Evolutionary conservation across 495 filamentous ascomycete species (phyloP).

Genomic region (Aeminium ludgeri): DNA sequence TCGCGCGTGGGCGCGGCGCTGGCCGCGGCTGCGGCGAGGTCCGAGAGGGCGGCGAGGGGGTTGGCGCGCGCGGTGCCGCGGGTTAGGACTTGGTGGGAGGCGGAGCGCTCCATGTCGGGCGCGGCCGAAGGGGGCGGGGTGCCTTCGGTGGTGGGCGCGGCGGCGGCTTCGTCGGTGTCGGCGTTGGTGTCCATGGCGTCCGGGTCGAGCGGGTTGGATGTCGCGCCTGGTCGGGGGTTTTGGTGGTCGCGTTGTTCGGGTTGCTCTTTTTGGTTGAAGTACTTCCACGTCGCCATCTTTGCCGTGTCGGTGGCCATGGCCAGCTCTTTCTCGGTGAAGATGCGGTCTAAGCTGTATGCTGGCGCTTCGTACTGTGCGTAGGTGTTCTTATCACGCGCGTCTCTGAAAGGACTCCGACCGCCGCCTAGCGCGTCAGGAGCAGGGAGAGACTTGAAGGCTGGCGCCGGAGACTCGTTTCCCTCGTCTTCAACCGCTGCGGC

Average conservation of each 20-base stretch:
- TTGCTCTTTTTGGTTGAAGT: slow-evolving; percentile 24
- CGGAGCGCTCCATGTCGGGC: slow-evolving; percentile 23
- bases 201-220: slow-evolving; percentile 6
- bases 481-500: slow-evolving; percentile 51
- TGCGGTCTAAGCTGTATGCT: slow-evolving; percentile 62
- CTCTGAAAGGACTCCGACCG: slow-evolving; percentile 38
- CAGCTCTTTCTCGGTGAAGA: slow-evolving; percentile 91
- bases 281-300: slow-evolving; percentile 22
- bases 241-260: slow-evolving; percentile 2
- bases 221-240: background rate
- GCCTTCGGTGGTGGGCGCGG: slow-evolving; percentile 15
- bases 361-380: slow-evolving; percentile 32
- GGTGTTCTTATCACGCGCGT: slow-evolving; percentile 33
- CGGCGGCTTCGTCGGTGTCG: slow-evolving; percentile 4
- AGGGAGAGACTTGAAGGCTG: slow-evolving; percentile 21
- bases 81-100: slow-evolving; percentile 18
- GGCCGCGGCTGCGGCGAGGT: slow-evolving; percentile 15
- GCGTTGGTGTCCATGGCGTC: slow-evolving; percentile 3
- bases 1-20: slow-evolving; percentile 4
- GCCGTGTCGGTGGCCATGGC: slow-evolving; percentile 36
- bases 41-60: slow-evolving; percentile 16
- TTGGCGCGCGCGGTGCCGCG: slow-evolving; percentile 21
- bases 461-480: slow-evolving; percentile 35
- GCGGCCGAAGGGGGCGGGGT: slow-evolving; percentile 12
- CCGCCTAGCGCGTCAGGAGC: slow-evolving; percentile 18